Percentiles rank a stretch among this genome's conserved stretches.
These are phyloP conservation scores for Calonectria pseudoreteaudii DNA, from an alignment of 2,329 filamentous ascomycete genomes.

Conservation along the genomic window DNA sequence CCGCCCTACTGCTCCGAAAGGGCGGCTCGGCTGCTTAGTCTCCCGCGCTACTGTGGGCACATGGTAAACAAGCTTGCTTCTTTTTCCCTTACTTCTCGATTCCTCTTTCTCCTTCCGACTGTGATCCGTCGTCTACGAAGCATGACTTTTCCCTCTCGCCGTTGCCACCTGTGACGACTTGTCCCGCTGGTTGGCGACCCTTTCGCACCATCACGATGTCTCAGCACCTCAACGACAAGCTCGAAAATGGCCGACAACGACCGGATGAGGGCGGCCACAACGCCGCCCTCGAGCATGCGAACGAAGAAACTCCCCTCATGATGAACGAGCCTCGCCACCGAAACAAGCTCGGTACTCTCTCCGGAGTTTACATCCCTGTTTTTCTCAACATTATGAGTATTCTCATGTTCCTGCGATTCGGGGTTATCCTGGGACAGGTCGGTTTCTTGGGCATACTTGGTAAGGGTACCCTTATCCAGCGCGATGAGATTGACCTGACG, in stretches of 20 bases:
- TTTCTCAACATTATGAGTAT: conserved; percentile 90
- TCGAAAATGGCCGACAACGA: conserved; percentile 21
- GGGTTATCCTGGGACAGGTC: conserved; percentile 83
- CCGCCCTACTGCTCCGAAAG: conserved; percentile 33
- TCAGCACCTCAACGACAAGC: conserved; percentile 31
- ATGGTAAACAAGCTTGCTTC: not conserved
- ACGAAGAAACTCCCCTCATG: conserved; percentile 38
- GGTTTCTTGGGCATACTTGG: conserved; percentile 85
- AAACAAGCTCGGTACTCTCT: conserved; percentile 80
- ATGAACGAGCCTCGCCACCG: conserved; percentile 51
- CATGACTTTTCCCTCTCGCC: conserved; percentile 18
- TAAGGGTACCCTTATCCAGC: conserved; percentile 51
- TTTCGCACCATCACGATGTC: conserved; percentile 35
- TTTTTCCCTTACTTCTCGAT: not conserved
- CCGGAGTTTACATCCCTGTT: conserved; percentile 88
- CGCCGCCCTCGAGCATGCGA: conserved; percentile 24
- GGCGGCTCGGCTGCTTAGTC: conserved; percentile 26
- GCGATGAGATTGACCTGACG: not conserved
- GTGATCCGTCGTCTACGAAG: conserved; percentile 10
- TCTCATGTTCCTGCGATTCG: conserved; percentile 92
- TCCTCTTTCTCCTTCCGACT: not conserved
- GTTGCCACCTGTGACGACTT: conserved; percentile 28
- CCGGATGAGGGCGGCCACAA: conserved; percentile 20
- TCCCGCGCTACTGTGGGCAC: not conserved
- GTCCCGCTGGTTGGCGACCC: conserved; percentile 25